Evolutionary conservation across 2,329 filamentous ascomycete genomes (phyloP), one percentile per base, ranked within the genome.

Genomic region (Fusarium albosuccineum): DNA sequence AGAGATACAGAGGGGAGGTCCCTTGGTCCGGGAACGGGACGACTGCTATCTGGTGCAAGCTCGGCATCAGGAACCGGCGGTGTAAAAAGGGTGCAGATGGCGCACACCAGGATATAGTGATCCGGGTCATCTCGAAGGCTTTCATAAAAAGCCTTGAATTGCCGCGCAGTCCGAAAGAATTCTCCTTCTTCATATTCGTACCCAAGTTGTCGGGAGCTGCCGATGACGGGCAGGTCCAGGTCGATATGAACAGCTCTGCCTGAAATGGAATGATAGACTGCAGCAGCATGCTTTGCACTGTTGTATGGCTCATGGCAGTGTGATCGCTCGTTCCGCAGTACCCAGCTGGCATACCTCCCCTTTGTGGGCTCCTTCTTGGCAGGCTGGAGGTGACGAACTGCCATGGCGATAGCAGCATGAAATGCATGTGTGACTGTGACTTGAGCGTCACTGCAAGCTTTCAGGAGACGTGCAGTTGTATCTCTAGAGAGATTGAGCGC

Each of bases 221-320:
- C 11, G 3, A 3, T 1, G 0, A 44, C 14, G 2, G 17, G 9
- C 0, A 73, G 37, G 2, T 60, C 55, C 67, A 76, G 67, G 16
- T 76, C 71, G 0, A 79, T 71, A 0, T 65, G 45, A 0, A 79
- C 50, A 4, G 64, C 73, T 4, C 66, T 58, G 0, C 68, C 71
- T 1, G 74, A 74, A 0, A 76, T 52, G 1, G 76, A 79, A 57
- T 78, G 74, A 8, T 78, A 79, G 0, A 77, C 61, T 7, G 71
- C 44, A 0, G 68, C 73, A 2, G 76, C 54, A 42, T 79, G 76
- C 0, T 55, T 8, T 1, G 60, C 26, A 1, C 62, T 62, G 29
- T 61, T 68, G 5, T 72, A 78, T 0, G 75, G 74, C 5, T 60
- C 17, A 0, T 16, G 13, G 26, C 76, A 78, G 9, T 42, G 65